Evolutionary conservation across 352 stramenopile genomes (phyloP).

Genomic region (Phytophthora melonis): DNA sequence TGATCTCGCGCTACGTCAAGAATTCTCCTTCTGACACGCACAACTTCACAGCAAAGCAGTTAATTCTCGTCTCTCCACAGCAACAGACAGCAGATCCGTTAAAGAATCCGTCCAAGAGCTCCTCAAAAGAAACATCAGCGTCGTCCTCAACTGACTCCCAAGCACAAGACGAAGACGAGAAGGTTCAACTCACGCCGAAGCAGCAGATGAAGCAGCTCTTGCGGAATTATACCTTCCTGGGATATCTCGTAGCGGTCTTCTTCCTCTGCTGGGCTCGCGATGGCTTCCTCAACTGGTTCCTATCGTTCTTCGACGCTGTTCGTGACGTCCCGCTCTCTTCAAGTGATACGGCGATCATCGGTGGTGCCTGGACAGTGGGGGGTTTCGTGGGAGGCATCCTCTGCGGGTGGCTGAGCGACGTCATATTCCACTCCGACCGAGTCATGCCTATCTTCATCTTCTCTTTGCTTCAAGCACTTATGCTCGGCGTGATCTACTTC

Average conservation of each 20-base stretch:
- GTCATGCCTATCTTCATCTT: conserved; percentile 73
- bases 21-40: conserved; percentile 54
- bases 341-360: conserved; percentile 63
- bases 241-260: conserved; percentile 65
- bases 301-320: conserved; percentile 73
- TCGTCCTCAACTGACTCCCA: neutral
- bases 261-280: conserved; percentile 69
- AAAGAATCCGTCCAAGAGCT: neutral
- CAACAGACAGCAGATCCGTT: neutral
- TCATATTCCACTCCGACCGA: conserved; percentile 67
- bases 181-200: conserved; percentile 38
- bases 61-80: neutral
- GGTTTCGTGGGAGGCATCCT: conserved; percentile 68
- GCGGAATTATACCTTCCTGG: conserved; percentile 63
- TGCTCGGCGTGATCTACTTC: conserved; percentile 55
- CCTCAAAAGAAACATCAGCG: neutral
- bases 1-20: conserved; percentile 63
- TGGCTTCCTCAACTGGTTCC: conserved; percentile 74
- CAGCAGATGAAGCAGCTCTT: conserved; percentile 65
- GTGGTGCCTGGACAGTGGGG: conserved; percentile 68
- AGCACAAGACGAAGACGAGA: conserved; percentile 10
- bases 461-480: conserved; percentile 56
- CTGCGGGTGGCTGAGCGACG: conserved; percentile 69
- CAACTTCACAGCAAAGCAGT: neutral
- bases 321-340: conserved; percentile 45